Evolutionary conservation across 192 early-diverging fungal species (phyloP), one percentile per base, ranked within the genome.

Genomic region (Coemansia pectinata): DNA sequence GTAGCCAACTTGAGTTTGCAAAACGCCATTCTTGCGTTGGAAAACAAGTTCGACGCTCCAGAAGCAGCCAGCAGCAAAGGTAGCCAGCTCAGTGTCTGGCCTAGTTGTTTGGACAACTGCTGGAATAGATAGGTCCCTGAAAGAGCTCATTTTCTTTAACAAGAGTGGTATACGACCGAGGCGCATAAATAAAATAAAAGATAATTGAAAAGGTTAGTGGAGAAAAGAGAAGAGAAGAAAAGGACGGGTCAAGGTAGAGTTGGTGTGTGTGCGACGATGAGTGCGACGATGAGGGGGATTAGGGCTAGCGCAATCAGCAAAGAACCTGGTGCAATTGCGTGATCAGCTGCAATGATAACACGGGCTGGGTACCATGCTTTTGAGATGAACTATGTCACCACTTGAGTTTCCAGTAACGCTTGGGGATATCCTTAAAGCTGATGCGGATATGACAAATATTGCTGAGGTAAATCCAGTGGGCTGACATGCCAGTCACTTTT

Each of bases 61-160:
- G 80, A 98, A 98, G 83, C 96, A 98, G 47, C 96, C 96, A 7
- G 93, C 94, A 42, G 91, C 96, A 86, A 95, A 94, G 7, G 94
- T 96, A 1, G 93, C 94, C 42, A 80, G 63, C 69, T 77, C 67
- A 2, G 72, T 73, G 40, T 44, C 70, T n/a, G 50, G 62, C 36
- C 67, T 62, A 15, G 66, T 52, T 27, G 69, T 44, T 44, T 77
- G 48, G 44, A 83, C 31, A 12, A 65, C 42, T 5, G 72, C 31
- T 41, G 81, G 81, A 4, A 74, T 75, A 5, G 76, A 66, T 6
- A 19, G 19, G 41, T 83, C 76, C 44, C 67, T 74, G 55, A 53
- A 38, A 29, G 58, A 34, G 29, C 61, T 68, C 70, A 77, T 78
- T 67, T 62, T 12, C 53, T 59, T 66, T 38, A 60, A 65, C 42